phyloP scores from a whole-genome alignment of 768 basidiomycete genomes.

The Suillus lakei region DNA sequence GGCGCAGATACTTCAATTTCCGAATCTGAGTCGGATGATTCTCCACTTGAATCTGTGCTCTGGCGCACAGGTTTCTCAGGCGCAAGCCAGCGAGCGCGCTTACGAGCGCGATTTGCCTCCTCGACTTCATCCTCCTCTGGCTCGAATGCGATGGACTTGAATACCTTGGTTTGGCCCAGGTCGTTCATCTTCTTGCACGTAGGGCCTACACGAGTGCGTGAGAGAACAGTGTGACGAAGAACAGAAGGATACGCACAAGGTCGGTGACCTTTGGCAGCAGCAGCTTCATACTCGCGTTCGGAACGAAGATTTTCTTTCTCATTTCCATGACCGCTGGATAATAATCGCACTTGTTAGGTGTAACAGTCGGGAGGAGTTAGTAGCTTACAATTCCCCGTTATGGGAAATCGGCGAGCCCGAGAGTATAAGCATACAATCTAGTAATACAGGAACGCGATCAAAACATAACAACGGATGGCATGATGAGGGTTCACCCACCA shows the following conservation, averaged over 20 bases:
- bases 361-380: not conserved
- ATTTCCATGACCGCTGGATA: conserved; percentile 53
- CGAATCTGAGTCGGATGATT: conserved; percentile 14
- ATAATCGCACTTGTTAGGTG: conserved; percentile 8
- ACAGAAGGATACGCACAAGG: conserved; percentile 49
- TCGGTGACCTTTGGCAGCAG: conserved; percentile 58
- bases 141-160: conserved; percentile 69
- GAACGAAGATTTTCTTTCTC: conserved; percentile 58
- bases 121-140: conserved; percentile 64
- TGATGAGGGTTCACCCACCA: conserved; percentile 39
- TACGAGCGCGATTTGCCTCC: conserved; percentile 39
- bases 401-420: conserved; percentile 56
- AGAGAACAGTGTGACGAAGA: not conserved
- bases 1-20: conserved; percentile 9
- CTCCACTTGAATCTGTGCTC: conserved; percentile 8
- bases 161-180: conserved; percentile 53
- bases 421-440: conserved; percentile 62
- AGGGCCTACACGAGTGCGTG: conserved; percentile 49
- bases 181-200: conserved; percentile 72
- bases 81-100: conserved; percentile 25
- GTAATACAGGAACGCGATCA: not conserved
- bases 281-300: conserved; percentile 62
- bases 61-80: conserved; percentile 12
- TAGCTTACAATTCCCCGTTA: conserved; percentile 62
- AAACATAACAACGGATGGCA: not conserved